Evolutionary conservation across 352 stramenopile species (phyloP).

Genomic region (Pythium aristosporum): DNA sequence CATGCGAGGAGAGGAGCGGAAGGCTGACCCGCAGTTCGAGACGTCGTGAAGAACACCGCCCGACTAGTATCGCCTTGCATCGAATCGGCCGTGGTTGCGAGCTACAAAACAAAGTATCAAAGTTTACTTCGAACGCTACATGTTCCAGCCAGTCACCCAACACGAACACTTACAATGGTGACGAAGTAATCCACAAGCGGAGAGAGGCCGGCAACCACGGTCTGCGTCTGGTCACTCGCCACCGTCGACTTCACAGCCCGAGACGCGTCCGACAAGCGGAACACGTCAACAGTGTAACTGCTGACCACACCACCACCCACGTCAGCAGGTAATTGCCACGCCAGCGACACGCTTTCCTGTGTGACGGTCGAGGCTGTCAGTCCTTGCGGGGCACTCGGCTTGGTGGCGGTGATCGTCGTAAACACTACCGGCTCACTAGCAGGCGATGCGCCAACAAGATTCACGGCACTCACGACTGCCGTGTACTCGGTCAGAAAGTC

Average conservation of each 20-base stretch:
- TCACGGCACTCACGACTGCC: conserved; percentile 36
- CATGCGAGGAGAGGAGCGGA: conserved; percentile 45
- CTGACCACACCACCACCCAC: conserved; percentile 46
- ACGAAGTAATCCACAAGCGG: conserved; percentile 37
- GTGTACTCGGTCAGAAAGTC: conserved; percentile 48
- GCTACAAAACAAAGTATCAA: conserved; percentile 30
- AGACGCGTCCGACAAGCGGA: conserved; percentile 5
- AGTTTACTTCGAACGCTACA: neutral
- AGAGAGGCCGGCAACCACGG: conserved; percentile 27
- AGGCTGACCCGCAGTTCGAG: conserved; percentile 35
- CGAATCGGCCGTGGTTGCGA: conserved; percentile 30
- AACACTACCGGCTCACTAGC: conserved; percentile 22
- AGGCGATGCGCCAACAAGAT: conserved; percentile 36
- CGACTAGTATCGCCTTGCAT: conserved; percentile 36
- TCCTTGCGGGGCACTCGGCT: conserved; percentile 35
- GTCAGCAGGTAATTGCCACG: conserved; percentile 41
- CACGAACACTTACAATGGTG: conserved; percentile 41
- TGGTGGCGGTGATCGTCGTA: conserved; percentile 31
- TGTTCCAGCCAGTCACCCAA: neutral
- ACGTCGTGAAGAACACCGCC: conserved; percentile 42
- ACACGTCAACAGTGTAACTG: conserved; percentile 36
- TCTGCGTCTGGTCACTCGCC: conserved; percentile 21
- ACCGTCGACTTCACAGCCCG: neutral
- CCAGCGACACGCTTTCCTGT: conserved; percentile 23
- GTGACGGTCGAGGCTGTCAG: conserved; percentile 18